These are phyloP conservation scores for Hirschioporus abietinus DNA, from an alignment of 768 basidiomycete genomes.

Conservation along the genomic window DNA sequence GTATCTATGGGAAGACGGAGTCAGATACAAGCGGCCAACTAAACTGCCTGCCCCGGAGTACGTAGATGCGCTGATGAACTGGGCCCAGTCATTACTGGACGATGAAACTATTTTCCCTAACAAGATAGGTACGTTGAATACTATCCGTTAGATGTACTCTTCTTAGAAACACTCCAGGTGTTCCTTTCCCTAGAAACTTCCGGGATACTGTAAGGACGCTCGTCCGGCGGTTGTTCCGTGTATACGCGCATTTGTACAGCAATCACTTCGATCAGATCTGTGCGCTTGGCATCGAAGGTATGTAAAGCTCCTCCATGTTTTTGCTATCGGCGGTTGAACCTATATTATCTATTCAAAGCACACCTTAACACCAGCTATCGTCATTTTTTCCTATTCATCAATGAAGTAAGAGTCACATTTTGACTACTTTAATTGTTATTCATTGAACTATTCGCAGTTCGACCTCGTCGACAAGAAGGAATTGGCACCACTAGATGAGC, in stretches of 20 bases:
- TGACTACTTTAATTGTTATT: constrained; percentile 12
- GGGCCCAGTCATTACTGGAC: constrained; percentile 90
- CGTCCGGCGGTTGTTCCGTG: constrained; percentile 86
- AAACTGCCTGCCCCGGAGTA: constrained; percentile 95
- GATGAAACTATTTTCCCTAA: constrained; percentile 92
- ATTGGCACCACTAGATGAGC: constrained; percentile 87
- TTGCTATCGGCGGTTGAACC: constrained; percentile 5
- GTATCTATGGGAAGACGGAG: constrained; percentile 92
- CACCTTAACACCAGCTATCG: constrained; percentile 98
- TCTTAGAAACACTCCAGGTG: constrained; percentile 42
- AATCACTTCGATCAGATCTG: constrained; percentile 99
- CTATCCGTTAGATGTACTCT: constrained; percentile 7
- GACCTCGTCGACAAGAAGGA: constrained; percentile 96
- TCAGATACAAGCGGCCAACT: constrained; percentile 83
- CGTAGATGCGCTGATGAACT: constrained; percentile 98
- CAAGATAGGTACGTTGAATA: constrained; percentile 66
- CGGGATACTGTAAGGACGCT: constrained; percentile 89
- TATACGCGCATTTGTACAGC: constrained; percentile 98
- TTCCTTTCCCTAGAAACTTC: constrained; percentile 88
- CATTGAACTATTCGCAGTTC: constrained; percentile 45
- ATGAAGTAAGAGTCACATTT: constrained; percentile 57
- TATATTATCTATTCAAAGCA: constrained; percentile 41
- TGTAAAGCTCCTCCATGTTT: constrained; percentile 12
- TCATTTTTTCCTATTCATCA: constrained; percentile 95
- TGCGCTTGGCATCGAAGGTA: constrained; percentile 96